phyloP scores from a whole-genome alignment of 2,329 filamentous ascomycete species.

The Talaromyces sp. region DNA sequence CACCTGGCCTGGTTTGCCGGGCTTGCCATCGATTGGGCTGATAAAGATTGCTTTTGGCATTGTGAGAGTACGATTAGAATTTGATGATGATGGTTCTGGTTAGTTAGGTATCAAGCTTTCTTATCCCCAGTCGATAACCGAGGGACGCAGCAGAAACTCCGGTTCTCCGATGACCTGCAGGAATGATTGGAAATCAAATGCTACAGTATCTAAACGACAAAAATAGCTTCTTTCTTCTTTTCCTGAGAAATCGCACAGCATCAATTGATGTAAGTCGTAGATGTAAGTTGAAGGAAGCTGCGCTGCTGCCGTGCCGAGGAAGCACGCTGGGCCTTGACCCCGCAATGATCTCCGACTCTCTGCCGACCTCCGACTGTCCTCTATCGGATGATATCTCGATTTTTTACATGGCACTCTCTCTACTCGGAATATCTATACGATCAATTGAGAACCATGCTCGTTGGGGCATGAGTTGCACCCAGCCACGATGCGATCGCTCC shows the following conservation, averaged over 20 bases:
- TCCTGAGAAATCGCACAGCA: not conserved
- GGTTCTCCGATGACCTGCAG: not conserved
- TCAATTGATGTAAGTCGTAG: too few relatives aligned
- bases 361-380: not conserved
- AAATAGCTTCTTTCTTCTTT: not conserved
- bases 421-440: not conserved
- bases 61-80: not conserved
- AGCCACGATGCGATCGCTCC: not conserved
- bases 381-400: not conserved
- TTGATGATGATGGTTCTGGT: not conserved
- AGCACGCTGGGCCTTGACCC: not conserved
- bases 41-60: constrained; percentile 44
- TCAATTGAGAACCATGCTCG: not conserved
- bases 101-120: not conserved
- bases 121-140: not conserved
- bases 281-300: too few relatives aligned
- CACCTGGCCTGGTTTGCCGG: constrained; percentile 73
- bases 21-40: constrained; percentile 55
- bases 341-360: not conserved
- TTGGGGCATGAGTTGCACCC: not conserved
- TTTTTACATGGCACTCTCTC: too few relatives aligned
- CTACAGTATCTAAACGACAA: not conserved
- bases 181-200: not conserved
- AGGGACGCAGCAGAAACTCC: not conserved
- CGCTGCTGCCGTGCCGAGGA: not conserved